Evolutionary conservation across 2,329 filamentous ascomycete genomes (phyloP).

Genomic region (Leptoxyphium fumago): DNA sequence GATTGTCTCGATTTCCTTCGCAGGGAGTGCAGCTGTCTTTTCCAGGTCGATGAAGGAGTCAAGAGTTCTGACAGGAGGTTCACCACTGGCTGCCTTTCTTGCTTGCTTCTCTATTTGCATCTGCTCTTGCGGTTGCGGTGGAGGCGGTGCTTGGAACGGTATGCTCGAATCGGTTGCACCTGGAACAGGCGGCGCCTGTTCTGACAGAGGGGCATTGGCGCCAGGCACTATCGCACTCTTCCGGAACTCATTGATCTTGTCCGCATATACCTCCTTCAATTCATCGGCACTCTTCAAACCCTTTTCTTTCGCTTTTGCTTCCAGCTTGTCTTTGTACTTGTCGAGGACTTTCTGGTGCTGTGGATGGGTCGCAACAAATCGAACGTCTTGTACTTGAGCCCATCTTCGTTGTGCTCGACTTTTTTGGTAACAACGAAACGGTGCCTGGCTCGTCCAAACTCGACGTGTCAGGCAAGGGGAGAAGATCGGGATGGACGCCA

Average conservation of each 20-base stretch:
- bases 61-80: slow-evolving; percentile 46
- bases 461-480: not conserved
- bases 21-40: slow-evolving; percentile 58
- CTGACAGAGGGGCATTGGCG: slow-evolving; percentile 29
- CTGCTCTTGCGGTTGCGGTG: slow-evolving; percentile 13
- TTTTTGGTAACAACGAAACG: slow-evolving; percentile 9
- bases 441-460: slow-evolving; percentile 3
- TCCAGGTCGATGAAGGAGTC: slow-evolving; percentile 61
- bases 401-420: slow-evolving; percentile 52
- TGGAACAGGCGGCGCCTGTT: slow-evolving; percentile 14
- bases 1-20: slow-evolving; percentile 69
- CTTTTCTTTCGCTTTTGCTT: slow-evolving; percentile 62
- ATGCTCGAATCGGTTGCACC: slow-evolving; percentile 12
- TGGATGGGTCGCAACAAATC: slow-evolving; percentile 71
- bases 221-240: slow-evolving; percentile 47
- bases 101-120: slow-evolving; percentile 11
- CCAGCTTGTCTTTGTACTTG: slow-evolving; percentile 77
- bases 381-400: slow-evolving; percentile 84
- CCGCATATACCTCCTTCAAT: slow-evolving; percentile 69
- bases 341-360: slow-evolving; percentile 52
- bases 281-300: slow-evolving; percentile 54
- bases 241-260: slow-evolving; percentile 61
- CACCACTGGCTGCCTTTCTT: slow-evolving; percentile 20
- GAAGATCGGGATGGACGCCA: not conserved
- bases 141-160: slow-evolving; percentile 22